Conservation (phyloP, 352 stramenopile species). For the Globisporangium takayamanum region DNA sequence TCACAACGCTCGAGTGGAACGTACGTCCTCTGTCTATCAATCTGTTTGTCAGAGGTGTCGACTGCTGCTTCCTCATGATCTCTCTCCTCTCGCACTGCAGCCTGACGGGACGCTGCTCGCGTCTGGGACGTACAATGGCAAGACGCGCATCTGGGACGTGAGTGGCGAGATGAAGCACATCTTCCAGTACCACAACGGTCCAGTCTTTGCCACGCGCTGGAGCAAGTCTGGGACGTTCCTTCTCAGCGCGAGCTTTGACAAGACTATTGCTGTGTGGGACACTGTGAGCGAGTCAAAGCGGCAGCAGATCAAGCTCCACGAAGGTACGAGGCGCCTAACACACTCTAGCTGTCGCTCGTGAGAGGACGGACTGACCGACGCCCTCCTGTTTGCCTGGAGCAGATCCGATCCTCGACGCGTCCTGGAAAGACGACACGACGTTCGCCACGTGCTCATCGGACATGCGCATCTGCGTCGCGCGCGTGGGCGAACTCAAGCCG, state of each 20-base stretch:
- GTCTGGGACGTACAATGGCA: slow-evolving; percentile 95
- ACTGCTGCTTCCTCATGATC: neutral
- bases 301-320: slow-evolving; percentile 93
- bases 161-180: slow-evolving; percentile 78
- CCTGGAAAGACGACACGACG: slow-evolving; percentile 92
- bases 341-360: neutral
- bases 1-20: slow-evolving; percentile 98
- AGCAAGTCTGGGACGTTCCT: slow-evolving; percentile 70
- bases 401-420: slow-evolving; percentile 87
- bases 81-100: slow-evolving; percentile 23
- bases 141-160: slow-evolving; percentile 72
- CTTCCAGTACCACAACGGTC: slow-evolving; percentile 81
- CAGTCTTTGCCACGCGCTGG: slow-evolving; percentile 82
- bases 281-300: slow-evolving; percentile 85
- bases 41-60: neutral
- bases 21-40: slow-evolving; percentile 33
- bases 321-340: slow-evolving; percentile 17
- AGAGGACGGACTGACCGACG: neutral
- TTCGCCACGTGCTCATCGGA: slow-evolving; percentile 95
- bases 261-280: slow-evolving; percentile 82
- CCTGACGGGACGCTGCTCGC: slow-evolving; percentile 88
- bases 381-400: neutral
- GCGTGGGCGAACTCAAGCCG: slow-evolving; percentile 67
- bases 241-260: slow-evolving; percentile 82
- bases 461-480: slow-evolving; percentile 87